phyloP scores from a whole-genome alignment of 2,329 filamentous ascomycete species.

The Karstenula rhodostoma region DNA sequence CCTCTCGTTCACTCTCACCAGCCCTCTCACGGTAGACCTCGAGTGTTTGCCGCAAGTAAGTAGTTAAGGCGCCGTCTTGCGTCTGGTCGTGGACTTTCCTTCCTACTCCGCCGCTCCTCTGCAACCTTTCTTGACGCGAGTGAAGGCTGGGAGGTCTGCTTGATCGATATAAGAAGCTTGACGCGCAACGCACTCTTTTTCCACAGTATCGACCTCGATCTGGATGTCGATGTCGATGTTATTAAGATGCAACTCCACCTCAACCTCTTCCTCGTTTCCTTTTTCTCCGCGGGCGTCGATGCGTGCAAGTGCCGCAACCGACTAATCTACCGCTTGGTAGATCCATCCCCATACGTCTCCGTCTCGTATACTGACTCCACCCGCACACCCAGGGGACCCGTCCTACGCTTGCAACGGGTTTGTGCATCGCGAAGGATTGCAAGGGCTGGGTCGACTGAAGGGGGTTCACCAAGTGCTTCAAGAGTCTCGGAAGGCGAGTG shows the following conservation, averaged over 20 bases:
- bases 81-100: no score
- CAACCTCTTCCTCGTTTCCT: not conserved
- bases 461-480: not conserved
- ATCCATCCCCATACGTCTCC: no score
- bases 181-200: not conserved
- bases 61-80: no score
- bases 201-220: not conserved
- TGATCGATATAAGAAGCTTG: not conserved
- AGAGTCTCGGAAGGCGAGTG: not conserved
- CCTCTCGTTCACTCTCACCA: no score
- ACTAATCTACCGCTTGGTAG: not conserved
- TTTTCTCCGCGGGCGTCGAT: not conserved
- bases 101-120: no score
- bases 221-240: not conserved
- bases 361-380: not conserved
- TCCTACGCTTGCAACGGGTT: not conserved
- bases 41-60: no score
- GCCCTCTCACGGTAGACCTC: no score
- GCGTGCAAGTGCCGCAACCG: not conserved
- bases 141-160: no score
- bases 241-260: not conserved
- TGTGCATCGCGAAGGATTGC: not conserved
- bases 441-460: not conserved
- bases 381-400: not conserved
- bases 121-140: no score